Conservation (phyloP, 805 yeast species). For the Pichia thaimueangensis region DNA sequence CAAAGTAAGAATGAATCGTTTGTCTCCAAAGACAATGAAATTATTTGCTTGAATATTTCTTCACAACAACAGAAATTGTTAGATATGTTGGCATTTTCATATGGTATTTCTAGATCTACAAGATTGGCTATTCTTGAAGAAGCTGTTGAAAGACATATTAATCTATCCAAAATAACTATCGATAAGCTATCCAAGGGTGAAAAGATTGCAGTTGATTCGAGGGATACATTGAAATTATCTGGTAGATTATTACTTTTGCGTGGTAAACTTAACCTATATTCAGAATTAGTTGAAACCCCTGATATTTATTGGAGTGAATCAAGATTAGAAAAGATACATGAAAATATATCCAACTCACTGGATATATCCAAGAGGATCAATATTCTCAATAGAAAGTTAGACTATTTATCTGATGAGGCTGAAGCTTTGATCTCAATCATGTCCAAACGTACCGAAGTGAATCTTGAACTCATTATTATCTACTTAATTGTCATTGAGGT, state of each 20-base stretch:
- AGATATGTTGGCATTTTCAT: slow-evolving; percentile 84
- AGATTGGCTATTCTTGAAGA: slow-evolving; percentile 75
- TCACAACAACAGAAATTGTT: slow-evolving; percentile 43
- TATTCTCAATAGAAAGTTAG: slow-evolving; percentile 77
- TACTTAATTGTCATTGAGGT: slow-evolving; percentile 80
- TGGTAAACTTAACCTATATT: slow-evolving; percentile 78
- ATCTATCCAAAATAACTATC: slow-evolving; percentile 55
- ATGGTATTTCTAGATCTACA: slow-evolving; percentile 83
- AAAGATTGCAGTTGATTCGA: slow-evolving; percentile 43
- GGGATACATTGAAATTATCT: slow-evolving; percentile 60
- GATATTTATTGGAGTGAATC: slow-evolving; percentile 94
- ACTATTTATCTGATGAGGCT: slow-evolving; percentile 86
- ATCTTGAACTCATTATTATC: slow-evolving; percentile 86
- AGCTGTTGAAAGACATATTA: slow-evolving; percentile 63
- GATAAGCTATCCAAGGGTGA: slow-evolving; percentile 61
- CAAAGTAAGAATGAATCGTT: slow-evolving; percentile 30
- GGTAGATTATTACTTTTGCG: slow-evolving; percentile 71
- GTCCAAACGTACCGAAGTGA: slow-evolving; percentile 67
- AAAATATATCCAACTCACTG: slow-evolving; percentile 59
- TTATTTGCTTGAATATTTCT: slow-evolving; percentile 54
- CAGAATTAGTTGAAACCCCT: slow-evolving; percentile 87
- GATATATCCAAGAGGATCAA: slow-evolving; percentile 74
- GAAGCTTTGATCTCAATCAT: slow-evolving; percentile 68
- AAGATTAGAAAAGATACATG: slow-evolving; percentile 67
- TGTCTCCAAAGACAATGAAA: slow-evolving; percentile 46